Evolutionary conservation across 192 early-diverging fungal species (phyloP).

Genomic region (Backusella parvicylindrica): DNA sequence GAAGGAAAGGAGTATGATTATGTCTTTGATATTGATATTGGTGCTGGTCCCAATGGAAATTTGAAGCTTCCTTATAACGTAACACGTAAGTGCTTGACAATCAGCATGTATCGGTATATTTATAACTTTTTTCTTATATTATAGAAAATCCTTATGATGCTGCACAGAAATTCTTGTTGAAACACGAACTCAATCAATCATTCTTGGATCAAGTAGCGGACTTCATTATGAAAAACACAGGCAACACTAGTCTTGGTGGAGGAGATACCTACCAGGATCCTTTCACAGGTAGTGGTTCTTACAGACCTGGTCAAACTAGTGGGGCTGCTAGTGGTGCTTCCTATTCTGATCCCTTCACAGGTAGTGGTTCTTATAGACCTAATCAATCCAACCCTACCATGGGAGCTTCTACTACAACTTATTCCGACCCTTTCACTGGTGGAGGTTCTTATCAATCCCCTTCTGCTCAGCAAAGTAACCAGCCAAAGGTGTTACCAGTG

Average conservation of each 20-base stretch:
- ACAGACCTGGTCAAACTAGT: constrained; percentile 45
- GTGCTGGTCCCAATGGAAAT: constrained; percentile 57
- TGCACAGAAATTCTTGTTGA: constrained; percentile 86
- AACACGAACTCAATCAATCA: constrained; percentile 74
- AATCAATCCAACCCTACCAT: constrained; percentile 18
- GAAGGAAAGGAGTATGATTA: constrained; percentile 93
- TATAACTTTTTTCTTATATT: background rate
- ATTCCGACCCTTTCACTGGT: constrained; percentile 68
- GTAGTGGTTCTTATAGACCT: constrained; percentile 21
- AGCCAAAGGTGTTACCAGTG: constrained; percentile 16
- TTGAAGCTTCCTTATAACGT: constrained; percentile 95
- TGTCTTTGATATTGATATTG: constrained; percentile 96
- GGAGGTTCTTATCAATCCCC: constrained; percentile 9
- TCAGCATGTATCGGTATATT: no score
- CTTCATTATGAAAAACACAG: constrained; percentile 89
- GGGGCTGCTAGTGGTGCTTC: constrained; percentile 9
- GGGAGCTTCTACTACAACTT: constrained; percentile 6
- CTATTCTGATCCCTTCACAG: constrained; percentile 66
- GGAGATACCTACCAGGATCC: constrained; percentile 23
- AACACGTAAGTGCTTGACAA: constrained; percentile 47
- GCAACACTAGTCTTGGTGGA: constrained; percentile 54
- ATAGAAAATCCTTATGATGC: constrained; percentile 91
- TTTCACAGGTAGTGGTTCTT: constrained; percentile 54
- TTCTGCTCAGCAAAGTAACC: background rate
- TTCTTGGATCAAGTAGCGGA: constrained; percentile 92